A percentile compares a stretch with the other conserved stretches of the same genome.
phyloP scores from a whole-genome alignment of 192 early-diverging fungal genomes.

The Lunasporangiospora selenospora region DNA sequence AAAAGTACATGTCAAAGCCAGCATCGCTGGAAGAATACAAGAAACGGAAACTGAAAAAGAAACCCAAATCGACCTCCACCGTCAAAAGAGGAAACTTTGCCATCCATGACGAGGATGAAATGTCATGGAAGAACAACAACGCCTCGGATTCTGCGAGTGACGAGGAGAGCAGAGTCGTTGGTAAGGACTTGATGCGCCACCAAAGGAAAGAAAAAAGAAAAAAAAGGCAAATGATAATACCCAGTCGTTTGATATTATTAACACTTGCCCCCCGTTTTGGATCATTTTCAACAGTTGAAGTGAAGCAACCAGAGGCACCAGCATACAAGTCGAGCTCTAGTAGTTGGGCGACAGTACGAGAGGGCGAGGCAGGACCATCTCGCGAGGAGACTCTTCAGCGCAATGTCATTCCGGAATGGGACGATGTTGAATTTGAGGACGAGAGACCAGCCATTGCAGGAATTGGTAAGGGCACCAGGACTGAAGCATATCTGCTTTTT shows the following conservation, averaged over 20 bases:
- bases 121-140: conserved; percentile 31
- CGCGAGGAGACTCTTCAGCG: conserved; percentile 23
- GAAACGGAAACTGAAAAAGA: conserved; percentile 26
- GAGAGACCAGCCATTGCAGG: conserved; percentile 41
- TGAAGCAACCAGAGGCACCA: conserved; percentile 18
- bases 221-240: too few relatives aligned
- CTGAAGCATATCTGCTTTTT: too few relatives aligned
- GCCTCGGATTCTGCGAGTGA: conserved; percentile 39
- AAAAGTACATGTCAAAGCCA: conserved; percentile 45
- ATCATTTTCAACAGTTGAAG: conserved; percentile 27
- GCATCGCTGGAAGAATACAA: conserved; percentile 35
- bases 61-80: conserved; percentile 6
- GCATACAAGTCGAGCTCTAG: conserved; percentile 34
- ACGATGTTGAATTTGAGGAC: conserved; percentile 46
- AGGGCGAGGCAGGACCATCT: conserved; percentile 27
- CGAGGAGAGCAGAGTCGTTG: too few relatives aligned
- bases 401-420: conserved; percentile 43
- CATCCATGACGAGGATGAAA: conserved; percentile 46
- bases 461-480: conserved; percentile 17
- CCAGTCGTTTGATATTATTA: too few relatives aligned
- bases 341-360: conserved; percentile 34
- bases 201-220: too few relatives aligned
- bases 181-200: too few relatives aligned
- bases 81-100: conserved; percentile 39
- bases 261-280: too few relatives aligned